These are phyloP conservation scores for Neolentinus lepideus DNA, from an alignment of 1,284 basidiomycete species.

Conservation along the genomic window DNA sequence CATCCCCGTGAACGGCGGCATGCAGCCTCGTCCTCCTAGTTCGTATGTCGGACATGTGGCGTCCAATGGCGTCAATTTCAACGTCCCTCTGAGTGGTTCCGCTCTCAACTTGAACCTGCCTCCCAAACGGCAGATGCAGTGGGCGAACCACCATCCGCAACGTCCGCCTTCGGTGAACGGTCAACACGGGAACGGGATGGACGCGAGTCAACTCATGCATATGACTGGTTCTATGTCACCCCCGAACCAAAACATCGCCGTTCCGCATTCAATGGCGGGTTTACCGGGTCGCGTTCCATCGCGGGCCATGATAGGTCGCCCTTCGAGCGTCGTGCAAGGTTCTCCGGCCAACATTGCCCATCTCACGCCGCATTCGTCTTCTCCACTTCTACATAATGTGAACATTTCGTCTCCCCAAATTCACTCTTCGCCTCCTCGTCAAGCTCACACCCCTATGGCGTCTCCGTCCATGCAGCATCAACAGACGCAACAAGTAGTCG, in stretches of 20 bases:
- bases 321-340: slow-evolving; percentile 28
- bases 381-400: slow-evolving; percentile 46
- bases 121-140: slow-evolving; percentile 34
- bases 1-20: slow-evolving; percentile 26
- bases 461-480: slow-evolving; percentile 56
- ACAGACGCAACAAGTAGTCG: slow-evolving; percentile 35
- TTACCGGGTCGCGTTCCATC: slow-evolving; percentile 42
- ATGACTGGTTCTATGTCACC: slow-evolving; percentile 26
- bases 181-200: slow-evolving; percentile 10
- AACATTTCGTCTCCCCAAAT: slow-evolving; percentile 32
- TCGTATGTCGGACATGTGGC: slow-evolving; percentile 27
- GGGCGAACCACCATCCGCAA: slow-evolving; percentile 29
- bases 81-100: slow-evolving; percentile 21
- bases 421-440: slow-evolving; percentile 48
- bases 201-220: slow-evolving; percentile 12
- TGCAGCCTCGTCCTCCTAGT: slow-evolving; percentile 20
- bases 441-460: slow-evolving; percentile 47
- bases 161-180: slow-evolving; percentile 17
- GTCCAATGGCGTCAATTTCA: slow-evolving; percentile 29
- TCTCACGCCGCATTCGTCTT: slow-evolving; percentile 34
- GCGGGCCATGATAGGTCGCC: slow-evolving; percentile 22
- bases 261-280: slow-evolving; percentile 9
- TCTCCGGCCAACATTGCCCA: slow-evolving; percentile 21
- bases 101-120: slow-evolving; percentile 34
- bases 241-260: slow-evolving; percentile 11